Evolutionary conservation across 768 basidiomycete species (phyloP).

Genomic region (Boletus coccyginus): DNA sequence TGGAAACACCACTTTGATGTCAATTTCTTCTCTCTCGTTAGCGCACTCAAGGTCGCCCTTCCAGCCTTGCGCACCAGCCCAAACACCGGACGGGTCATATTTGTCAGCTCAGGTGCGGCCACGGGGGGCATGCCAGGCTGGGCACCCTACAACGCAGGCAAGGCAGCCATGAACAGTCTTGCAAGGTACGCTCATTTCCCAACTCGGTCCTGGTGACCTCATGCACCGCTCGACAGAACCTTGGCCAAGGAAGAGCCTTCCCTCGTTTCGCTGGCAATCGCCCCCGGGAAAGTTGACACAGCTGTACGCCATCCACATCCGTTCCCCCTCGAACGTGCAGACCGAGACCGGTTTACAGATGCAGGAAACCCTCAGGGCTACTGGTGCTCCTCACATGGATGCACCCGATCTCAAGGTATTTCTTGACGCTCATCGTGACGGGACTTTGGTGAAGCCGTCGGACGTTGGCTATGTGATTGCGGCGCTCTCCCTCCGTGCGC

Average conservation of each 20-base stretch:
- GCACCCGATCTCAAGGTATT: conserved; percentile 56
- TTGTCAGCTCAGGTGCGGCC: conserved; percentile 86
- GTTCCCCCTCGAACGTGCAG: not conserved
- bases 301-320: conserved; percentile 42
- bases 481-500: conserved; percentile 63
- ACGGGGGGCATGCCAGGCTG: conserved; percentile 63
- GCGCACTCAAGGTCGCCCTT: conserved; percentile 61
- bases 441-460: conserved; percentile 73
- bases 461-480: conserved; percentile 80
- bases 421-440: conserved; percentile 52
- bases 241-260: conserved; percentile 81
- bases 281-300: conserved; percentile 89
- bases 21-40: conserved; percentile 85
- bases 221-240: conserved; percentile 49
- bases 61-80: conserved; percentile 65
- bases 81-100: conserved; percentile 64
- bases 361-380: conserved; percentile 56
- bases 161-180: conserved; percentile 88
- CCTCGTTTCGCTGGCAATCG: conserved; percentile 69
- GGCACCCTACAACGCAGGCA: conserved; percentile 80
- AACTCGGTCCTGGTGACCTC: not conserved
- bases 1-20: conserved; percentile 80
- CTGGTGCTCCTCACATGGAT: conserved; percentile 53
- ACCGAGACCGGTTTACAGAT: conserved; percentile 46
- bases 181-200: conserved; percentile 49